Percentiles rank a stretch among this genome's conserved stretches.
Evolutionary conservation across 2,329 filamentous ascomycete genomes (phyloP).

Genomic region (Thielaviopsis populi): DNA sequence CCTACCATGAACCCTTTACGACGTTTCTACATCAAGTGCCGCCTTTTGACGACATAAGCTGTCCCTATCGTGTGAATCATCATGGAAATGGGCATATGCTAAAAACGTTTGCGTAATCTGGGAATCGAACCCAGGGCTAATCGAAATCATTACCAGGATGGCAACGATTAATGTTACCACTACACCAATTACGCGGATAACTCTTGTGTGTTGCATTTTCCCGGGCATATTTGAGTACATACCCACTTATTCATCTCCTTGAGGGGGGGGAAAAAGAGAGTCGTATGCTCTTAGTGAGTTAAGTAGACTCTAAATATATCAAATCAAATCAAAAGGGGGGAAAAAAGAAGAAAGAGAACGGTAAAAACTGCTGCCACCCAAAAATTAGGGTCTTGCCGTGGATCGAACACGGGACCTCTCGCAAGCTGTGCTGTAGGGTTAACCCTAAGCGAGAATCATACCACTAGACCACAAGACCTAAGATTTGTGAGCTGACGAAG

Average conservation of each 20-base stretch:
- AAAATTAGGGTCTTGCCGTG: slow-evolving; percentile 17
- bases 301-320: no score
- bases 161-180: slow-evolving; percentile 17
- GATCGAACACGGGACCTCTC: slow-evolving; percentile 21
- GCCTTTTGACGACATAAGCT: slow-evolving; percentile 13
- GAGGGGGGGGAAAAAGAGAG: no score
- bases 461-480: slow-evolving; percentile 47
- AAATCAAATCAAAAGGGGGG: not conserved
- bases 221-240: not conserved
- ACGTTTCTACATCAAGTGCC: slow-evolving; percentile 15
- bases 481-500: no score
- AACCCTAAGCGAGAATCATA: slow-evolving; percentile 57
- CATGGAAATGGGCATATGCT: not conserved
- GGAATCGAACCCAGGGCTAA: slow-evolving; percentile 17
- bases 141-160: slow-evolving; percentile 16
- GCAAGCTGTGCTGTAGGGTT: slow-evolving; percentile 23
- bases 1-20: slow-evolving; percentile 15
- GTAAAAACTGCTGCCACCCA: no score
- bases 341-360: not conserved
- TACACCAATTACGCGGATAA: slow-evolving; percentile 16
- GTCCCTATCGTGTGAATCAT: slow-evolving; percentile 17
- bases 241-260: no score
- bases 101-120: slow-evolving; percentile 15
- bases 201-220: not conserved
- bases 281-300: no score